phyloP scores from a whole-genome alignment of 768 basidiomycete genomes.

The Leccinum arenicola region DNA sequence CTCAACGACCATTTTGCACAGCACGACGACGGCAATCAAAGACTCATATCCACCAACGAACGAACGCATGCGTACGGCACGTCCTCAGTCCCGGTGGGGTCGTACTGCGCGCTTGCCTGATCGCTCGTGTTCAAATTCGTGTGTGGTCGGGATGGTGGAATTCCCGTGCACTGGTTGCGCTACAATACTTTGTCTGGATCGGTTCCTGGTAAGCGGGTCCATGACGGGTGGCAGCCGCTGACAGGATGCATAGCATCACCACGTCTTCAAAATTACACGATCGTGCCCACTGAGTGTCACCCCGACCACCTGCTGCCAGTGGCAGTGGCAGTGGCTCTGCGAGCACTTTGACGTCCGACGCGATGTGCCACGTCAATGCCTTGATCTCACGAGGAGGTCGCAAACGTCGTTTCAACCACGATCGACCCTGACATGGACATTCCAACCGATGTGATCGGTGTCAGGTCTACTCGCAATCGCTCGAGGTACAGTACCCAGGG shows the following conservation, averaged over 20 bases:
- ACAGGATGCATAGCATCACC: neutral
- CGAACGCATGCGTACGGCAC: neutral
- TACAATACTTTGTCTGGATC: neutral
- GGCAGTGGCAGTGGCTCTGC: neutral
- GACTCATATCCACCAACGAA: neutral
- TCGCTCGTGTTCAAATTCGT: neutral
- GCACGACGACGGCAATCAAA: neutral
- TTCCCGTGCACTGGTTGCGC: neutral
- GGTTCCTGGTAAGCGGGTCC: neutral
- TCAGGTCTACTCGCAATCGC: neutral
- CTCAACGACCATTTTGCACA: neutral
- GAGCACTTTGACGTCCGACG: neutral
- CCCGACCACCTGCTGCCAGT: neutral
- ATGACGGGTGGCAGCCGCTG: neutral
- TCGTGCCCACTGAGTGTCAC: neutral
- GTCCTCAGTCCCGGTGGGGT: no score
- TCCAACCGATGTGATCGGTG: neutral
- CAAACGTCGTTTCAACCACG: neutral
- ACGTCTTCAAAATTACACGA: neutral
- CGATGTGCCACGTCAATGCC: neutral
- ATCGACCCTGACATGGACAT: neutral
- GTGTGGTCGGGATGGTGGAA: neutral
- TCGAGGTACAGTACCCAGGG: neutral
- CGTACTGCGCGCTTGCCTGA: no score
- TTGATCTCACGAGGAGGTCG: neutral